Evolutionary conservation across 179 eudicot genomes (phyloP), one percentile per base, ranked within the genome.

Genomic region (Heliamphora pulchella): DNA sequence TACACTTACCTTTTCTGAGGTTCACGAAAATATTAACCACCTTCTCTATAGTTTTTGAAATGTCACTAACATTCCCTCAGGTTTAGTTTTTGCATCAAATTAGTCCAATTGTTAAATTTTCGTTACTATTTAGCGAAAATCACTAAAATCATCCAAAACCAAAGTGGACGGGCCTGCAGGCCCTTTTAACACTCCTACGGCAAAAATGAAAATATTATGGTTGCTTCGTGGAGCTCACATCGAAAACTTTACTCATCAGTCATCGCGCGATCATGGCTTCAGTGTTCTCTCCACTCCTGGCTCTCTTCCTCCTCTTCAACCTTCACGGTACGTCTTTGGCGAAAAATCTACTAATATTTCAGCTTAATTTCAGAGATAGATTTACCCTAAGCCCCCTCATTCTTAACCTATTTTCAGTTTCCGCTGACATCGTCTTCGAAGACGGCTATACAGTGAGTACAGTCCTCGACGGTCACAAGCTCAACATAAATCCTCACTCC

Each of bases 371-470:
- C 3, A 71, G 9, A 10, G 58, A 18, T 3, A 1, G 1, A 9
- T 50, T n/a, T 6, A 1, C 43, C 59, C 20, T 9, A 47, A 7
- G 13, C 55, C 68, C 54, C 17, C 70, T 39, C 3, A 4, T 14
- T 22, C 44, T 74, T 43, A 20, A 11, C 41, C 11, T 11, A 55
- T 10, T 74, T 71, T 57, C 82, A 89, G 89, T 76, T 22, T 78
- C 63, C 20, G 89, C 82, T 7, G 73, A 79, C 71, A 54, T 85
- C 51, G 72, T 89, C 9, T 85, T 80, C 69, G 97, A 93, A 84
- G 94, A 90, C 7, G 97, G 96, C 73, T 93, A 91, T 84, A 82
- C 89, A 54, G 96, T 91, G 14, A 86, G 76, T 79, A 93, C 94
- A 57, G 84, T 93, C 17, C 15, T 93, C 66, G 89, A 91, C 81